These are phyloP conservation scores for Boletus sp. DNA, from an alignment of 768 basidiomycete species.

Conservation along the genomic window DNA sequence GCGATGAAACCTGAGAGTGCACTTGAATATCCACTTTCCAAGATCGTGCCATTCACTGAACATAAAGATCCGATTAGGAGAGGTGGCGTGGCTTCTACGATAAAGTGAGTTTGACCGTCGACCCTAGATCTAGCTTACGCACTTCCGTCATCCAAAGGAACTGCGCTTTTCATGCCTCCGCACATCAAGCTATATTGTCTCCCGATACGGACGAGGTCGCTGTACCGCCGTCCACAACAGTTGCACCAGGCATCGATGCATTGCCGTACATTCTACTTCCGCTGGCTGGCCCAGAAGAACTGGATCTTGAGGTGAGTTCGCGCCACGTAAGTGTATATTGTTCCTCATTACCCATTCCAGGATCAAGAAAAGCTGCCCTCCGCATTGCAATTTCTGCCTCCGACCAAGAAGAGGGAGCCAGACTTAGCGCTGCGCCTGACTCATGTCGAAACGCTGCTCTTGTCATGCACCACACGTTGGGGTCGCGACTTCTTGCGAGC, in stretches of 20 bases:
- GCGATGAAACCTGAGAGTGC: conserved; percentile 40
- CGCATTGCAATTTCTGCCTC: conserved; percentile 83
- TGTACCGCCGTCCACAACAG: conserved; percentile 53
- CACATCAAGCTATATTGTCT: conserved; percentile 68
- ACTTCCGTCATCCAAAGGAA: conserved; percentile 48
- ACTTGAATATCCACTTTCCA: conserved; percentile 78
- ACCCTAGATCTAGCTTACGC: conserved; percentile 11
- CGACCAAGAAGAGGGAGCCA: conserved; percentile 77
- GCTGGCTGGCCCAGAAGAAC: conserved; percentile 92
- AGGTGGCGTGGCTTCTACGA: conserved; percentile 79
- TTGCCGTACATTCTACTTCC: conserved; percentile 86
- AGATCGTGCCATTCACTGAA: conserved; percentile 84
- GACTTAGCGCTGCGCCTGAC: conserved; percentile 75
- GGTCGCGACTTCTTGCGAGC: conserved; percentile 78
- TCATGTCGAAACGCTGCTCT: conserved; percentile 83
- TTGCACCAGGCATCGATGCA: conserved; percentile 76
- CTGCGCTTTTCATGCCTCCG: conserved; percentile 66
- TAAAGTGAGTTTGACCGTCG: conserved; percentile 58
- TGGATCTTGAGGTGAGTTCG: conserved; percentile 74
- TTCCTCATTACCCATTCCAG: conserved; percentile 36
- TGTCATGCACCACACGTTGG: conserved; percentile 87
- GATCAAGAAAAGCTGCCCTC: conserved; percentile 85
- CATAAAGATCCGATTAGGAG: conserved; percentile 83
- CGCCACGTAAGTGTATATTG: not conserved
- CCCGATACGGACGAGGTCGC: conserved; percentile 56